Conservation (phyloP, 441 rosid genomes). For the Rhodomyrtus psidioides region DNA sequence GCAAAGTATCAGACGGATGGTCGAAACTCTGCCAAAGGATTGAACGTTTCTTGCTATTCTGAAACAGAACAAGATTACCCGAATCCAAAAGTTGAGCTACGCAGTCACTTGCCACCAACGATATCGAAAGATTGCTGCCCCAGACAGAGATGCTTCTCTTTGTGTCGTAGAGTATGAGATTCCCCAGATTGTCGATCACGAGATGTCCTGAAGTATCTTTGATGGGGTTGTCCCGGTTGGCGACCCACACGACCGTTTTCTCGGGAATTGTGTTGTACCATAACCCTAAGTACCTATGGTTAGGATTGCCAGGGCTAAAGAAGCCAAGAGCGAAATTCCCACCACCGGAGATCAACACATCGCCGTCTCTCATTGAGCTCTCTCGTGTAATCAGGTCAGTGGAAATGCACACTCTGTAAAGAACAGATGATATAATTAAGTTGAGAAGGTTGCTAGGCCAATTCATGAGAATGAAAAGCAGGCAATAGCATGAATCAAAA, state of each 20-base stretch:
- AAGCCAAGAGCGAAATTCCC: neutral
- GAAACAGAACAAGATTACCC: slow-evolving; percentile 47
- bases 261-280: slow-evolving; percentile 40
- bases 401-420: neutral
- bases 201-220: slow-evolving; percentile 32
- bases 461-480: neutral
- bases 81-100: slow-evolving; percentile 43
- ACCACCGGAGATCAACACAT: neutral
- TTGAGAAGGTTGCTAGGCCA: neutral
- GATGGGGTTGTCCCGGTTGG: slow-evolving; percentile 54
- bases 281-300: slow-evolving; percentile 42
- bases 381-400: neutral
- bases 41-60: slow-evolving; percentile 8
- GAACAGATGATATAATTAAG: neutral
- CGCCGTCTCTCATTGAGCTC: neutral
- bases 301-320: slow-evolving; percentile 38
- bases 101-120: neutral
- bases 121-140: slow-evolving; percentile 38
- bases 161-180: slow-evolving; percentile 23
- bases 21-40: slow-evolving; percentile 63
- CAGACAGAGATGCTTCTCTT: slow-evolving; percentile 33
- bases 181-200: slow-evolving; percentile 27
- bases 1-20: slow-evolving; percentile 36
- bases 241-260: slow-evolving; percentile 52
- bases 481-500: neutral